A percentile compares a stretch with the other conserved stretches of the same genome.
phyloP scores from a whole-genome alignment of 345 rosid species.

The Leavenworthia alabamica region DNA sequence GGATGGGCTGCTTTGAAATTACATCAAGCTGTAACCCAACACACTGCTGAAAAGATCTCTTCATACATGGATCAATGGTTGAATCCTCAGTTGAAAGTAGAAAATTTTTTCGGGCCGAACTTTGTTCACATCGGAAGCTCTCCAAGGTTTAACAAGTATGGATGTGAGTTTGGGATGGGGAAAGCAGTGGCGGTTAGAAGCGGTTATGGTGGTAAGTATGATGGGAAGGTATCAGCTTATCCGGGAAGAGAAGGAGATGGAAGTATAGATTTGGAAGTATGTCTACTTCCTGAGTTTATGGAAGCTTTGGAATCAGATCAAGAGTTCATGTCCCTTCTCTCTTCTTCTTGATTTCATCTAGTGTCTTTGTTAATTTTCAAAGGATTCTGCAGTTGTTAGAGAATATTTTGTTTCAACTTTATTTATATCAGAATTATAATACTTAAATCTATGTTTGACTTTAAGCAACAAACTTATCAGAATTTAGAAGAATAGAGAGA shows the following conservation, averaged over 20 bases:
- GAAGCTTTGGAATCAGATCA: constrained; percentile 50
- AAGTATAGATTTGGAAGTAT: constrained; percentile 64
- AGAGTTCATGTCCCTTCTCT: constrained; percentile 39
- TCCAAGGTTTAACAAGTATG: constrained; percentile 68
- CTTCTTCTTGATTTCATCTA: constrained; percentile 9
- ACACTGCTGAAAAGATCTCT: constrained; percentile 27
- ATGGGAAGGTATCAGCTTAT: constrained; percentile 53
- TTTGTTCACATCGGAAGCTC: constrained; percentile 71
- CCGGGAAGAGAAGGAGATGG: constrained; percentile 67
- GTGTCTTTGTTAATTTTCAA: neutral
- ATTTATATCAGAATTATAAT: neutral
- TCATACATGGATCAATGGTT: constrained; percentile 30
- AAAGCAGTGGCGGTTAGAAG: constrained; percentile 65
- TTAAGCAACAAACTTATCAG: constrained; percentile 6
- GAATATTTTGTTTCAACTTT: neutral
- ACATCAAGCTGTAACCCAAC: constrained; percentile 44
- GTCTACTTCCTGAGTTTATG: constrained; percentile 51
- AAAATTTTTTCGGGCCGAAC: constrained; percentile 14
- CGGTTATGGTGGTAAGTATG: constrained; percentile 54
- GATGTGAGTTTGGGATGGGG: constrained; percentile 67
- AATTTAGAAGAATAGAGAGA: constrained; percentile 5
- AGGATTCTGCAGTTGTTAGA: neutral
- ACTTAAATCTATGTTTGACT: neutral
- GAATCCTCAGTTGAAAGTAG: constrained; percentile 25
- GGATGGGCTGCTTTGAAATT: constrained; percentile 68